Evolutionary conservation across 129 eudicot genomes (phyloP), one percentile per base, ranked within the genome.

Genomic region (Flaveria linearis): DNA sequence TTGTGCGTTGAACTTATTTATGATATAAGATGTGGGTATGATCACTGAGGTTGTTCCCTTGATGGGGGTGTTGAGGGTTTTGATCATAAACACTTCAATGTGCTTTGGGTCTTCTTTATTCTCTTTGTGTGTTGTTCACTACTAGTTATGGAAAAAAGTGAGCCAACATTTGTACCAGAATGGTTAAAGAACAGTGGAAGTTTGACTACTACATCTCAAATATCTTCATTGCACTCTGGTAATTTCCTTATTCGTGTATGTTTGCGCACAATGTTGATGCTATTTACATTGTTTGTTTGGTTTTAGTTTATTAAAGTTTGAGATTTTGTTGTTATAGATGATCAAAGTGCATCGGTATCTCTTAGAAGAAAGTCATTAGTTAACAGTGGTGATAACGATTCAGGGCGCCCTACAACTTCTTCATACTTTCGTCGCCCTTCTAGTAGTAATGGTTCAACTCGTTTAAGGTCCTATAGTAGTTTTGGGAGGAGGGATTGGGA

Each of bases 121-220:
- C 60, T 75, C 77, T 71, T 68, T 30, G 5, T 77, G 28, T 80
- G 85, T 84, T 89, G 96, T 87, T 81, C 67, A 74, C 80, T 70
- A 67, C 68, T 81, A 82, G 51, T 80, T 84, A 94, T 94, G 98
- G 98, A 87, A 72, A 94, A 50, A 87, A 89, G 86, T 88, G 98
- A 94, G 78, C 98, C 98, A 49, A 79, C 96, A 58, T 87, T 94
- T 76, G 92, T 87, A 58, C 98, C 98, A 0, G 91, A 91, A 85
- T 94, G 98, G 98, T 78, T 94, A 83, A 94, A 84, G 72, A 87
- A 78, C 81, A 81, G 80, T 75, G 97, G 92, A 76, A 84, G 84
- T 75, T 80, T 73, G 36, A 73, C 87, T 80, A 70, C 84, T 20
- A 28, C 88, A 16, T 78, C 78, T 45, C 69, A 63, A 3, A 46